phyloP scores from a whole-genome alignment of 768 basidiomycete species.

The Phanerochaete sordida region DNA sequence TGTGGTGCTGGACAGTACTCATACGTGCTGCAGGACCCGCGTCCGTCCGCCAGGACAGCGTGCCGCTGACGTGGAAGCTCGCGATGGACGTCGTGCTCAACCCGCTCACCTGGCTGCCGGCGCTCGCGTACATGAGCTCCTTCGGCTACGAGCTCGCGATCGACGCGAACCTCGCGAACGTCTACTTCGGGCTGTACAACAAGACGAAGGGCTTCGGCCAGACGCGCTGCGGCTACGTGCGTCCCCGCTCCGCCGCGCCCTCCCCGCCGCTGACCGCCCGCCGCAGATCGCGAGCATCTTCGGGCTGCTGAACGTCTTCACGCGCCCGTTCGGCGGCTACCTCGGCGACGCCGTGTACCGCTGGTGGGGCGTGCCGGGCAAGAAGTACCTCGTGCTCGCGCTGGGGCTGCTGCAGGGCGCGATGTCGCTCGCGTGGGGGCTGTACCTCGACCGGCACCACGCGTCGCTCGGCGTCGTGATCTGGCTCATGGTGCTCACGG shows the following conservation, averaged over 20 bases:
- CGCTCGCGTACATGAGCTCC: conserved; percentile 44
- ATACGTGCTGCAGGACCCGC: conserved; percentile 14
- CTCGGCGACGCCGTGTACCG: conserved; percentile 43
- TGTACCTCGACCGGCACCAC: conserved; percentile 32
- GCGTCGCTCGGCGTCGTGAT: conserved; percentile 30
- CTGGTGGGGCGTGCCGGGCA: conserved; percentile 39
- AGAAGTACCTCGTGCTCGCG: conserved; percentile 44
- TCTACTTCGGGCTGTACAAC: conserved; percentile 36
- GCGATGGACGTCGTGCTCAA: conserved; percentile 32
- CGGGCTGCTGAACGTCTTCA: conserved; percentile 50
- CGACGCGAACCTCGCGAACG: conserved; percentile 48
- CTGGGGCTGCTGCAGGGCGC: conserved; percentile 44
- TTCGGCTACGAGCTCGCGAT: conserved; percentile 59
- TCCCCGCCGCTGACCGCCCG: conserved; percentile 1
- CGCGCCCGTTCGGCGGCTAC: conserved; percentile 46
- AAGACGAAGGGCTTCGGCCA: conserved; percentile 36
- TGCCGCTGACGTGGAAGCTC: conserved; percentile 29
- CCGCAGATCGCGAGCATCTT: conserved; percentile 27
- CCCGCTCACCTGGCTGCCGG: conserved; percentile 53
- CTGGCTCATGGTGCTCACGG: conserved; percentile 37
- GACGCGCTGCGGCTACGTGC: conserved; percentile 47
- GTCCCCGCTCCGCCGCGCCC: background rate
- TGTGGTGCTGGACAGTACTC: no score
- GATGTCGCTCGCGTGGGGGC: conserved; percentile 41
- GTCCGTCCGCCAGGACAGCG: conserved; percentile 38